Evolutionary conservation across 306 rosid species (phyloP), one percentile per base, ranked within the genome.

Genomic region (Urtica urens): DNA sequence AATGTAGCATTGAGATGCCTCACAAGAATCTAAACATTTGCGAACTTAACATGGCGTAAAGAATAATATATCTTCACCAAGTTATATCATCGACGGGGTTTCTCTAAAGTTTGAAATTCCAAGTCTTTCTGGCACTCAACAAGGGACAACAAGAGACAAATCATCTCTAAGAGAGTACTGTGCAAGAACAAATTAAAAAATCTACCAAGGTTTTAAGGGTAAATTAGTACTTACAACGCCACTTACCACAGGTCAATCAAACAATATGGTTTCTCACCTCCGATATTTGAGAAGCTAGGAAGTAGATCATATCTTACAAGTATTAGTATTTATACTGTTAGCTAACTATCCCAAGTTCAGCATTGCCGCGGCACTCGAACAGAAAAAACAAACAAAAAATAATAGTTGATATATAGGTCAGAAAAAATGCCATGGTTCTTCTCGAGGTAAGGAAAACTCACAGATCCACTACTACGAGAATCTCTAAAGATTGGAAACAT

Each of bases 361-460:
- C 30, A 23, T 40, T 13, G 30, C 31, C 22, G 31, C 16, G 27
- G 26, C 31, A 51, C 42, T 41, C 55, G 19, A 37, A 30, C 28
- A 44, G 50, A 17, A 44, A n/a, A n/a, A n/a, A n/a, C 31, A 46
- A 43, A 31, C 30, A 23, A 58, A 23, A 62, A 14, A 39, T 31
- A 20, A 15, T 19, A 48, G 20, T 18, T 35, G 10, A 41, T 49
- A 29, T 59, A 38, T 27, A 62, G 2, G 48, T 24, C 21, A 48
- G 22, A 30, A 58, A 51, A n/a, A 46, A 35, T 31, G 15, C 20
- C 61, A 53, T 38, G 45, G 53, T 20, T 61, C 50, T 51, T 64
- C 66, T 33, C 60, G 59, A 46, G 57, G 58, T 57, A 22, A 65
- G 72, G 64, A 65, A 50, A 67, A 69, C 70, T 62, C 75, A 70